Conservation (phyloP, 176 grass and related monocot genomes). For the Raddia guianensis region DNA sequence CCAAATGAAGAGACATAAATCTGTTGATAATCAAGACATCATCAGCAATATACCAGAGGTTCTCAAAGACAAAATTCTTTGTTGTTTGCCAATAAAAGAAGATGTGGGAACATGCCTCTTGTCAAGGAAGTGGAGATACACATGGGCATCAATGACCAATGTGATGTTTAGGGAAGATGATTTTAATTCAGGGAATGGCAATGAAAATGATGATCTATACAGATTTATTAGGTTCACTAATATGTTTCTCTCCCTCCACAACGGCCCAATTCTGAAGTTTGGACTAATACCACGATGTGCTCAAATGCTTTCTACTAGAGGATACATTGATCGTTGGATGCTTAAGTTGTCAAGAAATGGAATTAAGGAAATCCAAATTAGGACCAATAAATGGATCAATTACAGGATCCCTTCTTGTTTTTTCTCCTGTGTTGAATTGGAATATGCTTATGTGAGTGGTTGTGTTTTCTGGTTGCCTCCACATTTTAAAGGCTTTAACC, state of each 20-base stretch:
- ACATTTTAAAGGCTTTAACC: constrained; percentile 44
- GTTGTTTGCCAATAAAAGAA: constrained; percentile 54
- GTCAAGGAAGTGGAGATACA: constrained; percentile 53
- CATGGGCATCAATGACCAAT: constrained; percentile 53
- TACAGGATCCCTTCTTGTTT: constrained; percentile 48
- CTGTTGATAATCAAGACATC: constrained; percentile 35
- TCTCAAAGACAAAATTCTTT: constrained; percentile 57
- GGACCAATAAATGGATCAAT: not conserved
- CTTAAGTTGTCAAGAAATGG: constrained; percentile 62
- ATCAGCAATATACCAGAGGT: constrained; percentile 52
- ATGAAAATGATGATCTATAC: not conserved
- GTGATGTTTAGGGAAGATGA: constrained; percentile 42
- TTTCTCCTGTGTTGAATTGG: constrained; percentile 36
- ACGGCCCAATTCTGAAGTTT: constrained; percentile 53
- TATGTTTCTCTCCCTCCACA: constrained; percentile 38
- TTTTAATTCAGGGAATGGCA: constrained; percentile 30
- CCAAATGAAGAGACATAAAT: constrained; percentile 28
- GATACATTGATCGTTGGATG: constrained; percentile 48
- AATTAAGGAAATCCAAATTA: constrained; percentile 34
- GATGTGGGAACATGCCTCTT: constrained; percentile 47
- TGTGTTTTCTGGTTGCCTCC: constrained; percentile 20
- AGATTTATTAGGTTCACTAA: constrained; percentile 22
- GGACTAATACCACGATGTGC: constrained; percentile 2
- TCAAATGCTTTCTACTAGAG: constrained; percentile 31
- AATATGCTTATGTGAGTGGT: constrained; percentile 26